Base-by-base conservation (phyloP, 768 basidiomycete genomes). In the Tricholoma terreum region DNA sequence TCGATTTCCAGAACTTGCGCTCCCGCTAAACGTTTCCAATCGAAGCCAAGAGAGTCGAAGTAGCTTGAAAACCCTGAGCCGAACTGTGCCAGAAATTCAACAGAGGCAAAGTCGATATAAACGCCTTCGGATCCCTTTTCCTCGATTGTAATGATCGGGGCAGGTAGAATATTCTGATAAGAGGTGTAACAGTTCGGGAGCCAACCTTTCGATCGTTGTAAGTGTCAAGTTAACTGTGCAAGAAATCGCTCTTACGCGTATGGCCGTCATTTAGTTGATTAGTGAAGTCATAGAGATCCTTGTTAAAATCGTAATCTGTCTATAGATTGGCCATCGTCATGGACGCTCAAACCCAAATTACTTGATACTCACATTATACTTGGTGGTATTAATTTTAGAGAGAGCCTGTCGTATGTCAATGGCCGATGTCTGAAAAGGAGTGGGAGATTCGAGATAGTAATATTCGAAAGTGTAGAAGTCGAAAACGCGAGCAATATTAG, bases 301-400 rank as follows among this genome's bases (percentile, higher is more conserved):
- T 73, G 62, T 80, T 85, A 69, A 87, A 86, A 63, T 85, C 84
- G 58, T 84, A 87, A 60, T 87, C 85, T 7, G 84, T 84, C 82
- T 87, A 55, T 6, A 24, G 46, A 51, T 11, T 21, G 9, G n/a
- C 30, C 38, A 31, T 43, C 24, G 19, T n/a, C n/a, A 11, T 46
- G 4, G 35, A n/a, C 15, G 7, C 15, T 24, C 38, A 22, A 17
- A 42, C 40, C n/a, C 21, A 6, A 42, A 24, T 21, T n/a, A 9
- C 15, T 50, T 11, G 3, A 19, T 35, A 65, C 71, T 56, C 57
- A 83, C 84, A 60, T 66, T 67, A 51, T 78, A 87, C 42, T 69
- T 71, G 3, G 82, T 81, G 3, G 62, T 65, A 58, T 81, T 81
- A 33, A 86, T 78, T 52, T 73, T 71, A 1, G 73, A 71, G 27